Percentiles rank a stretch among this genome's conserved stretches.
These are phyloP conservation scores for Schizosaccharomyces pombe DNA, from an alignment of 805 yeast genomes.

Conservation along the genomic window DNA sequence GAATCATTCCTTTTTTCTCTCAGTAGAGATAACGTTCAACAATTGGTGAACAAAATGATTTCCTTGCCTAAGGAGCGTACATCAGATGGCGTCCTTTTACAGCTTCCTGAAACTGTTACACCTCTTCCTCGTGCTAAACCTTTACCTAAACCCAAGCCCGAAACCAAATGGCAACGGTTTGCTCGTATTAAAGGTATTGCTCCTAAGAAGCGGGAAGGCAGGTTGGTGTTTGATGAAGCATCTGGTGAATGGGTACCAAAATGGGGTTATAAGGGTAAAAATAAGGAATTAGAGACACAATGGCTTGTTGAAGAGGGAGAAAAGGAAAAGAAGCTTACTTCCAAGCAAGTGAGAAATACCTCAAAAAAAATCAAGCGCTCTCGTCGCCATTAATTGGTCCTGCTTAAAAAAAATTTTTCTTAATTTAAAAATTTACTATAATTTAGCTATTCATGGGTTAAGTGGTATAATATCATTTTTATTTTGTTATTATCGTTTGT, in stretches of 20 bases:
- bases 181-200: conserved; percentile 89
- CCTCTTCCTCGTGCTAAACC: conserved; percentile 86
- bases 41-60: conserved; percentile 69
- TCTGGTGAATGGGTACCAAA: conserved; percentile 88
- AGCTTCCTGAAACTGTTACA: conserved; percentile 63
- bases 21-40: conserved; percentile 78
- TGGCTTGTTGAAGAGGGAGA: conserved; percentile 93
- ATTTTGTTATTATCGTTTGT: too few relatives aligned
- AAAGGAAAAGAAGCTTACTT: conserved; percentile 24
- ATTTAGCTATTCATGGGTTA: not conserved
- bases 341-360: not conserved
- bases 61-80: conserved; percentile 74
- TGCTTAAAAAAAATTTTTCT: not conserved
- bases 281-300: conserved; percentile 65
- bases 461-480: too few relatives aligned
- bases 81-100: conserved; percentile 46
- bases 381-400: not conserved
- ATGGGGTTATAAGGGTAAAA: conserved; percentile 93
- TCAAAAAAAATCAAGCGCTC: not conserved
- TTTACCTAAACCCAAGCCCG: conserved; percentile 36
- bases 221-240: conserved; percentile 71
- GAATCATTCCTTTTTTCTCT: not conserved
- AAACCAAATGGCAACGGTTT: conserved; percentile 90
- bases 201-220: conserved; percentile 64
- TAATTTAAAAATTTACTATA: not conserved